phyloP scores from a whole-genome alignment of 164 flowering plant genomes.

The Sextonia rubra region DNA sequence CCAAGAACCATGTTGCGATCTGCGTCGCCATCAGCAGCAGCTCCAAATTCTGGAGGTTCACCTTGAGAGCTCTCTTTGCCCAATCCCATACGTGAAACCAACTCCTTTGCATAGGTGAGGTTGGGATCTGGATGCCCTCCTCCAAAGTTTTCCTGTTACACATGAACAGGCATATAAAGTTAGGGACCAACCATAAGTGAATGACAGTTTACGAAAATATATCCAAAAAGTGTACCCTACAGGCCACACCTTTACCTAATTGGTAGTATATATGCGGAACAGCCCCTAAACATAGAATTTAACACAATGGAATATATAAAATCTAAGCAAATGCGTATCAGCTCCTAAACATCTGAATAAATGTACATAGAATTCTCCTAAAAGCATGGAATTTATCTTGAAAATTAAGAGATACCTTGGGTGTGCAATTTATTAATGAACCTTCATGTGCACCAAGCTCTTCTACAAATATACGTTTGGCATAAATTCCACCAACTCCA shows the following conservation, averaged over 20 bases:
- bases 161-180: slow-evolving; percentile 8
- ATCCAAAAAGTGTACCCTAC: neutral
- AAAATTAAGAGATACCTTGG: slow-evolving; percentile 50
- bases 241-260: neutral
- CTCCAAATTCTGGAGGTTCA: slow-evolving; percentile 98
- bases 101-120: slow-evolving; percentile 96
- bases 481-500: slow-evolving; percentile 98
- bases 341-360: neutral
- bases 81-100: slow-evolving; percentile 93
- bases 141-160: slow-evolving; percentile 90
- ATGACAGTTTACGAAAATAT: neutral
- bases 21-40: slow-evolving; percentile 99
- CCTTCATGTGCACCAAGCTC: slow-evolving; percentile 91
- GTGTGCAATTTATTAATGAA: slow-evolving; percentile 77
- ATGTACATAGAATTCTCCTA: neutral
- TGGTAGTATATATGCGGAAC: neutral
- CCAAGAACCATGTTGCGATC: slow-evolving; percentile 99
- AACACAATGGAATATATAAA: no score
- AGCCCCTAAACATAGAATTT: no score
- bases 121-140: slow-evolving; percentile 99
- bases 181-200: neutral
- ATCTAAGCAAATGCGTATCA: neutral
- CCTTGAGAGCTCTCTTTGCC: slow-evolving; percentile 42
- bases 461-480: slow-evolving; percentile 86
- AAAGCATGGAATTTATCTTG: neutral